Base-by-base conservation (phyloP, 1,284 basidiomycete genomes). In the Tetrapyrgos nigripes region DNA sequence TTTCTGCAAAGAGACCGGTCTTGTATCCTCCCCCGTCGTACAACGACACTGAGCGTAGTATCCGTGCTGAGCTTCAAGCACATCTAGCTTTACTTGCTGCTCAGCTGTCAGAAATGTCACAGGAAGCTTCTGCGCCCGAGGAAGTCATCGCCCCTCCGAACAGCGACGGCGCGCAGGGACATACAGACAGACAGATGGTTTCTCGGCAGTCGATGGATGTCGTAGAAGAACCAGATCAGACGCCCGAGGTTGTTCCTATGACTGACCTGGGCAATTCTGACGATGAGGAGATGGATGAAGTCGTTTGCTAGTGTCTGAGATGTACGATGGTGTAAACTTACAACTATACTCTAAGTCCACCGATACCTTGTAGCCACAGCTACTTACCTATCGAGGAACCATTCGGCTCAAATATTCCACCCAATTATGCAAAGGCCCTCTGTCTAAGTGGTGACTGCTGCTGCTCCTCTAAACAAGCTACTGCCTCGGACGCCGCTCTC, bases 71-170 rank as follows among this genome's bases (percentile, higher is more conserved):
- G 50, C 68, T 89, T 53, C 87, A 88, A 64, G 85, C 84, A 1
- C 86, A 85, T 61, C 76, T 89, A 43, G 85, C 83, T 4, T 75
- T 88, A 26, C 68, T 89, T 28, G 86, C 87, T 1, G 83, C 84
- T 3, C 88, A 89, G 64, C 70, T 89, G 11, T 80, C 79, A 17
- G 87, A 87, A 67, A 76, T 88, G 45, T 82, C 79, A 26, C 78
- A 83, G 28, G 72, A 73, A 29, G 43, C 5, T 19, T 46, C 31
- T 19, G 17, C 19, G 33, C 17, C 29, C 44, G 14, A 33, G 28
- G 40, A 10, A 26, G 28, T 31, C 4, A 3, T 29, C 8, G 10
- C 4, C 1, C 40, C 4, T 17, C 23, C 6, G 6, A 2, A 45
- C n/a, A n/a, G n/a, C n/a, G n/a, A n/a, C n/a, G n/a, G n/a, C n/a